Base-by-base conservation (phyloP, 108 stramenopile genomes). In the Cyclotella kingstonii region DNA sequence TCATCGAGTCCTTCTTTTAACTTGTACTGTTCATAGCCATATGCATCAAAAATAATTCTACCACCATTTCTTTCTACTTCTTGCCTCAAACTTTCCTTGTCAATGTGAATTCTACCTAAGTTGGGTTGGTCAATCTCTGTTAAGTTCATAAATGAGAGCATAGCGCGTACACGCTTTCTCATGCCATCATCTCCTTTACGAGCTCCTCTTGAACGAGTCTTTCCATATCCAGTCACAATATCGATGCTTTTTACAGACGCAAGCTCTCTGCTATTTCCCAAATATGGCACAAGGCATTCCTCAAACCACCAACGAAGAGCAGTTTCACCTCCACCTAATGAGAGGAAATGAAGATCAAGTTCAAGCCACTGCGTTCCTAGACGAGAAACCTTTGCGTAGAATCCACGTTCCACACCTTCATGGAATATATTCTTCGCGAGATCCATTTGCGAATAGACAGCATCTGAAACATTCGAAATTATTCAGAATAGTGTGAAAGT, bases 151-250 rank as follows among this genome's bases (percentile, higher is more conserved):
- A 80, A 93, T n/a, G 80, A 68, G 7, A 93, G 77, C 85, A 89
- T 88, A 12, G 87, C 86, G 44, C 72, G 80, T 8, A 89, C 83
- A 2, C 91, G 84, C 45, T 89, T 85, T 54, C 85, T 64, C 87
- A 93, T 93, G 10, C 87, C 82, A 57, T 93, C 91, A 21, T 86
- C 86, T 30, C 86, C 84, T 47, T 75, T 69, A 9, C 90, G 85
- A 12, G 81, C 80, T 9, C 86, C 91, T 47, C 91, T 73, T 8
- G 81, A 73, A 11, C 91, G 78, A 18, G 87, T 89, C 51, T 87
- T 88, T 46, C 91, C 91, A 58, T 93, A 93, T n/a, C 91, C 91
- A 12, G 91, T 93, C 26, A 93, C 91, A 73, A 93, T 93, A 21
- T 83, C 83, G 54, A 93, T 93, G 25, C 86, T 81, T 41, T 80